phyloP scores from a whole-genome alignment of 495 filamentous ascomycete species.

The Tuber brumale region DNA sequence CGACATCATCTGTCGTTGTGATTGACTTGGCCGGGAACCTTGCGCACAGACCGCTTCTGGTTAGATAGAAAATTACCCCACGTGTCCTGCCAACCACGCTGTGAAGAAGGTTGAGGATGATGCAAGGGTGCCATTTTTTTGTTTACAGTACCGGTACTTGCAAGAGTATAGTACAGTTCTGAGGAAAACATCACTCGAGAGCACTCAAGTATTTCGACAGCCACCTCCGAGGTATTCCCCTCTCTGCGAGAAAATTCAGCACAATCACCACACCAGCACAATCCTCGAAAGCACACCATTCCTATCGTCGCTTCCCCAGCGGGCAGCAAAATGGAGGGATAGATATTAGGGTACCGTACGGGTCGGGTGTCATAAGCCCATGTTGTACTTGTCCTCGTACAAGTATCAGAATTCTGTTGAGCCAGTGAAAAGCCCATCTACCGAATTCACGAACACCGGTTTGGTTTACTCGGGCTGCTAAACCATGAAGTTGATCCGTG shows the following conservation, averaged over 20 bases:
- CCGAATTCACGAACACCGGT: slow-evolving; percentile 10
- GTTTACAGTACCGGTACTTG: slow-evolving; percentile 1
- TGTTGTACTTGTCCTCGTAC: no score
- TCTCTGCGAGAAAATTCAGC: not conserved
- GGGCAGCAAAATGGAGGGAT: not conserved
- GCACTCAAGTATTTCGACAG: not conserved
- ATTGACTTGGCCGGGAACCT: not conserved
- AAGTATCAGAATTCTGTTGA: not conserved
- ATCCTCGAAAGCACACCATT: not conserved
- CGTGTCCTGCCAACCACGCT: slow-evolving; percentile 34
- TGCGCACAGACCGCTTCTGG: slow-evolving; percentile 32
- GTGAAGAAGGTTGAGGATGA: slow-evolving; percentile 10
- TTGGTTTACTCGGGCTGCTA: slow-evolving; percentile 26
- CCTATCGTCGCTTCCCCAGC: not conserved
- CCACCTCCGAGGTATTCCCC: not conserved
- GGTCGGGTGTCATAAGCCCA: not conserved
- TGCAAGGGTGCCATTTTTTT: slow-evolving; percentile 32
- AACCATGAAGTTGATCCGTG: slow-evolving; percentile 26
- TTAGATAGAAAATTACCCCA: slow-evolving; percentile 12
- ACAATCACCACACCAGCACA: not conserved
- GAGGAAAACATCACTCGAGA: not conserved
- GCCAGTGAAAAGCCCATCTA: slow-evolving; percentile 28
- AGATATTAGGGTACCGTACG: not conserved
- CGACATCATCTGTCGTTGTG: not conserved
- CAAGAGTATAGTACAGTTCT: not conserved